phyloP scores from a whole-genome alignment of 257 asterid genomes.

The Coffea canephora region DNA sequence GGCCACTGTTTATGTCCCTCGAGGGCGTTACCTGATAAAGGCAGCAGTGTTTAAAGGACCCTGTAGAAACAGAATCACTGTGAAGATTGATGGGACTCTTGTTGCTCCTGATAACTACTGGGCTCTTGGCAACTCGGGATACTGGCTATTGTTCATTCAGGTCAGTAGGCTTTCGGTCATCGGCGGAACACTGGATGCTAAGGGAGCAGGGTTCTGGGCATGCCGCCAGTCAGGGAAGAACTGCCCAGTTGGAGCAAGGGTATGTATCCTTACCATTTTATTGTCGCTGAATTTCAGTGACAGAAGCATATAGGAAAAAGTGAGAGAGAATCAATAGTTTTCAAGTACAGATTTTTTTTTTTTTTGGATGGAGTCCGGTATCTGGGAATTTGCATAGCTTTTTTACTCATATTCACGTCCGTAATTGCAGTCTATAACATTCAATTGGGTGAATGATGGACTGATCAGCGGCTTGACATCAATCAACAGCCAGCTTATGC shows the following conservation, averaged over 20 bases:
- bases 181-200: slow-evolving; percentile 74
- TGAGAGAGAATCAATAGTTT: no score
- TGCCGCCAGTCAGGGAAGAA: slow-evolving; percentile 35
- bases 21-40: slow-evolving; percentile 46
- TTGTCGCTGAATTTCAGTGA: not conserved
- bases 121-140: slow-evolving; percentile 42
- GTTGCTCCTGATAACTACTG: slow-evolving; percentile 49
- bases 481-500: slow-evolving; percentile 51
- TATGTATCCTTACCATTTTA: slow-evolving; percentile 6
- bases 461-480: slow-evolving; percentile 43
- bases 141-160: slow-evolving; percentile 59
- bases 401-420: not conserved
- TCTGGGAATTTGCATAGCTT: not conserved
- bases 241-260: slow-evolving; percentile 79
- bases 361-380: no score
- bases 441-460: slow-evolving; percentile 57
- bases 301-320: no score
- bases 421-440: slow-evolving; percentile 48
- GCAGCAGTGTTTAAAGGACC: slow-evolving; percentile 53
- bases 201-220: slow-evolving; percentile 54
- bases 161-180: slow-evolving; percentile 48
- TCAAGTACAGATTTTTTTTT: no score
- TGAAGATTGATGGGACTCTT: slow-evolving; percentile 51
- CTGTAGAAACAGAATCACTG: slow-evolving; percentile 40
- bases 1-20: slow-evolving; percentile 55